Evolutionary conservation across 768 basidiomycete genomes (phyloP).

Genomic region (Infundibulicybe gibba): DNA sequence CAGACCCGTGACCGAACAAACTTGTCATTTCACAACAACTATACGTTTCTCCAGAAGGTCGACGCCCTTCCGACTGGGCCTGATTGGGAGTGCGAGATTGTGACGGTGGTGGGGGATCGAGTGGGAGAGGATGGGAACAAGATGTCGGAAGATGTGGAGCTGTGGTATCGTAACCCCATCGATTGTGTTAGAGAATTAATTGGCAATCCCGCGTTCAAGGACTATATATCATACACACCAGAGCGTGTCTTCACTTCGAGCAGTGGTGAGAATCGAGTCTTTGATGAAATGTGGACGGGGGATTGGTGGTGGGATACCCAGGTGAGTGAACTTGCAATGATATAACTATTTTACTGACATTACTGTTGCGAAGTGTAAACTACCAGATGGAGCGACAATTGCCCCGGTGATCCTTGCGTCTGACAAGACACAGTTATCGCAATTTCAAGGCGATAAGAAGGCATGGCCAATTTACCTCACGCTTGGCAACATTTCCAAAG

Average conservation of each 20-base stretch:
- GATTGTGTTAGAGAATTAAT: conserved; percentile 20
- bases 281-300: background rate
- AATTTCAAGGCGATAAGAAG: conserved; percentile 24
- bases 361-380: background rate
- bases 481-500: conserved; percentile 28
- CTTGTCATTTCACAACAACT: conserved; percentile 7
- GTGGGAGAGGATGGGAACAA: conserved; percentile 2
- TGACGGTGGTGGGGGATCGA: conserved; percentile 7
- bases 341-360: no score
- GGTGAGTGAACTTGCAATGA: no score
- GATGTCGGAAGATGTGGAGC: conserved; percentile 12
- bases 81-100: conserved; percentile 7
- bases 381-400: conserved; percentile 11
- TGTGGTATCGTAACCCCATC: conserved; percentile 18
- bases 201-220: conserved; percentile 23
- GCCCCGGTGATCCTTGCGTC: conserved; percentile 26
- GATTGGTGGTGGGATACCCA: conserved; percentile 21
- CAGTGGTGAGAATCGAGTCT: conserved; percentile 10
- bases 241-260: conserved; percentile 17
- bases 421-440: conserved; percentile 16
- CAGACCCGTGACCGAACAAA: conserved; percentile 13
- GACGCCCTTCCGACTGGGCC: conserved; percentile 6
- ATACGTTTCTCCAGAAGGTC: conserved; percentile 5
- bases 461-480: conserved; percentile 34
- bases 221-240: conserved; percentile 19